These are phyloP conservation scores for Aspergillus coremiiformis DNA, from an alignment of 495 filamentous ascomycete genomes.

Conservation along the genomic window DNA sequence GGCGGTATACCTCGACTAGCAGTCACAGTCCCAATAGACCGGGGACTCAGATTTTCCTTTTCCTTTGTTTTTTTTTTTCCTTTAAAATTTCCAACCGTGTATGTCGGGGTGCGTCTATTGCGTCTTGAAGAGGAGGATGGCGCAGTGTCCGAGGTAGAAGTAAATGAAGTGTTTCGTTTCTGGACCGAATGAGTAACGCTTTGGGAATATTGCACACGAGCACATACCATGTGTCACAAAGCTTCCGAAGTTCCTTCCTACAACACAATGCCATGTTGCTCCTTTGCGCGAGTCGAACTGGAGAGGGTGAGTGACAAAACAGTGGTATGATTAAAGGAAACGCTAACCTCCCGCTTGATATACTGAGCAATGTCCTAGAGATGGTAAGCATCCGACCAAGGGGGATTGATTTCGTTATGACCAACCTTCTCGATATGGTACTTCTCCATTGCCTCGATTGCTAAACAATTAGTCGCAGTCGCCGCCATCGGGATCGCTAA, in stretches of 20 bases:
- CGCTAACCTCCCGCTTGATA: constrained; percentile 86
- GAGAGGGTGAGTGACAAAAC: background rate
- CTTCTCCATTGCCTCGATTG: constrained; percentile 88
- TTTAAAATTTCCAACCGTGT: background rate
- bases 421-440: constrained; percentile 87
- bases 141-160: constrained; percentile 98
- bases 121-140: constrained; percentile 98
- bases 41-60: background rate
- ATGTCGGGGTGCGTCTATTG: constrained; percentile 48
- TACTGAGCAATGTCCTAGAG: constrained; percentile 86
- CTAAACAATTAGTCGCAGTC: constrained; percentile 40
- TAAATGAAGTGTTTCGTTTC: constrained; percentile 99
- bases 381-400: constrained; percentile 13
- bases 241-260: constrained; percentile 96
- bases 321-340: background rate
- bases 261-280: constrained; percentile 97
- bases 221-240: constrained; percentile 92
- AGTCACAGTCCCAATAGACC: background rate
- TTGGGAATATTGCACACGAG: background rate
- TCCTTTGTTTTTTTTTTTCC: background rate
- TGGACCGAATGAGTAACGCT: constrained; percentile 28
- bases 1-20: background rate
- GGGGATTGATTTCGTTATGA: background rate
- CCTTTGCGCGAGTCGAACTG: constrained; percentile 89
- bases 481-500: constrained; percentile 3